Percentiles rank a stretch among this genome's conserved stretches.
Conservation (phyloP, 1,284 basidiomycete species). For the Mycena sp. region DNA sequence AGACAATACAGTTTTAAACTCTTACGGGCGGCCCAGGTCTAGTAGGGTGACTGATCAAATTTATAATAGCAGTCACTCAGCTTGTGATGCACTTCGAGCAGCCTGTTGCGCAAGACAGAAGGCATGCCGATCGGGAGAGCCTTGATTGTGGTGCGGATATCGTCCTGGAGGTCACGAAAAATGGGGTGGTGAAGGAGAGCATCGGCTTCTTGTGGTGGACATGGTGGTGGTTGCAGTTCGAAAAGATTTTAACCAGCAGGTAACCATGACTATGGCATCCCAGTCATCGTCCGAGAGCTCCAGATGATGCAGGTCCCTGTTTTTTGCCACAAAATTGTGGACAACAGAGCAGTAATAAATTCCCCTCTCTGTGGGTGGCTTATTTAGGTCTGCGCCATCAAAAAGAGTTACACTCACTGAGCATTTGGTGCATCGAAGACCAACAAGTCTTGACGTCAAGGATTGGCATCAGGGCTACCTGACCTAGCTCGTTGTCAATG, state of each 20-base stretch:
- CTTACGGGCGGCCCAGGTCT: conserved; percentile 20
- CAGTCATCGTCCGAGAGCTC: conserved; percentile 33
- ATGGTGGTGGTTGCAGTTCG: too few species aligned
- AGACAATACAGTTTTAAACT: too few species aligned
- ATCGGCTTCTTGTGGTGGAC: too few species aligned
- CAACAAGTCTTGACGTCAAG: too few species aligned
- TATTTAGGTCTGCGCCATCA: neutral
- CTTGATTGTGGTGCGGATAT: neutral
- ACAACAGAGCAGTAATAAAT: conserved; percentile 26
- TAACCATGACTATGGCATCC: conserved; percentile 29
- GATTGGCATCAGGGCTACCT: too few species aligned
- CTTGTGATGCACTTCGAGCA: too few species aligned
- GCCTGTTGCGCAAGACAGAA: too few species aligned
- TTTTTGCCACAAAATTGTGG: conserved; percentile 24
- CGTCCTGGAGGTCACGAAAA: conserved; percentile 32
- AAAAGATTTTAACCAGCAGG: too few species aligned
- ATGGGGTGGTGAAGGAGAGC: conserved; percentile 28
- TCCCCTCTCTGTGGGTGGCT: conserved; percentile 21
- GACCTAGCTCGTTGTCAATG: too few species aligned
- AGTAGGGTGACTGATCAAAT: conserved; percentile 20
- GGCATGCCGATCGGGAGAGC: neutral
- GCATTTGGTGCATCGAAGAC: too few species aligned
- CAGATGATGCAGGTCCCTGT: conserved; percentile 24
- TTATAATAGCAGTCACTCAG: conserved; percentile 25
- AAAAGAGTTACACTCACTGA: conserved; percentile 16